Percentiles rank a stretch among this genome's conserved stretches.
These are phyloP conservation scores for Dioscorea dumetorum DNA, from an alignment of 106 monocot genomes.

Conservation along the genomic window DNA sequence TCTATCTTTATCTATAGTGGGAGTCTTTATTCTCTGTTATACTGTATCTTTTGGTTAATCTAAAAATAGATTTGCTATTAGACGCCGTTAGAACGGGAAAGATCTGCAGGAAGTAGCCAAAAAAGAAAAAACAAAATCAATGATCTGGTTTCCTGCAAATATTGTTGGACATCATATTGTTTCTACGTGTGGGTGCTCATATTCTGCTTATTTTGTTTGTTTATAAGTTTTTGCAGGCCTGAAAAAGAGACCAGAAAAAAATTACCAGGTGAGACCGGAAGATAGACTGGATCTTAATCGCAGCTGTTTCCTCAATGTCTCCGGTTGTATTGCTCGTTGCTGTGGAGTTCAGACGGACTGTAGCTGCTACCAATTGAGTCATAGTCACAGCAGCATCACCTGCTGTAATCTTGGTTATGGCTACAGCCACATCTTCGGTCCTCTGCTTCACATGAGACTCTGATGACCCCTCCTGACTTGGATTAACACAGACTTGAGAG, in stretches of 20 bases:
- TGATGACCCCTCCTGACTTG: not conserved
- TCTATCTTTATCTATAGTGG: too few relatives aligned
- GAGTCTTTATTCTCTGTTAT: too few relatives aligned
- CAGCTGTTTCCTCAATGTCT: slow-evolving; percentile 35
- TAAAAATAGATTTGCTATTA: too few relatives aligned
- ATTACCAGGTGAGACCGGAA: slow-evolving; percentile 63
- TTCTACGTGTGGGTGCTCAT: too few relatives aligned
- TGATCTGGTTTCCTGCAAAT: too few relatives aligned
- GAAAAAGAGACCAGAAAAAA: not conserved
- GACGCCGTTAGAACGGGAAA: too few relatives aligned
- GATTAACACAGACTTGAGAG: not conserved
- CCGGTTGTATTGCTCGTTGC: slow-evolving; percentile 2
- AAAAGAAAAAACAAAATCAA: too few relatives aligned
- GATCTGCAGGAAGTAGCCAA: too few relatives aligned
- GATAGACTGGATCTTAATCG: slow-evolving; percentile 55
- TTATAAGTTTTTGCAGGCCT: too few relatives aligned
- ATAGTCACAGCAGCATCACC: slow-evolving; percentile 41
- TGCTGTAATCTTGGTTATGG: slow-evolving; percentile 30
- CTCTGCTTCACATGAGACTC: slow-evolving; percentile 34
- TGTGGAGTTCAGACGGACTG: slow-evolving; percentile 20
- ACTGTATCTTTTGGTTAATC: too few relatives aligned
- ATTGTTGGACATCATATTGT: too few relatives aligned
- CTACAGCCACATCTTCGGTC: slow-evolving; percentile 41
- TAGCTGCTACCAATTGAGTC: slow-evolving; percentile 27
- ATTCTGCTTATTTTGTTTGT: too few relatives aligned